phyloP scores from a whole-genome alignment of 2,329 filamentous ascomycete species.

The Cryphonectria parasitica region DNA sequence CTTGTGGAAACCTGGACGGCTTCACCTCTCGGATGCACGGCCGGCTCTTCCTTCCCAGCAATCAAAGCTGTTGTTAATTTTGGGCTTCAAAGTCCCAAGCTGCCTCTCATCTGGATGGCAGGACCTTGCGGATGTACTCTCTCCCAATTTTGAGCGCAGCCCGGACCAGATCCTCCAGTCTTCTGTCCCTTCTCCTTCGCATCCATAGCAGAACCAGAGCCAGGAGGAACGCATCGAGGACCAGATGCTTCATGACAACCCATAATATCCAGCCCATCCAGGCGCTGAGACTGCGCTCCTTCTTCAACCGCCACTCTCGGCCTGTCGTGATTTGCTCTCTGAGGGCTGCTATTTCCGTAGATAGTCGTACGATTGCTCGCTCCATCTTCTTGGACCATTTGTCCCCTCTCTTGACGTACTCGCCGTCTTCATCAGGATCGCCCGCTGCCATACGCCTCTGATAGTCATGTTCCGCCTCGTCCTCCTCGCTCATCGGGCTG shows the following conservation, averaged over 20 bases:
- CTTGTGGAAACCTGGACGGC: not conserved
- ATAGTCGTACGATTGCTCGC: conserved; percentile 83
- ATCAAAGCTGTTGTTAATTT: not conserved
- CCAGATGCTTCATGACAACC: conserved; percentile 71
- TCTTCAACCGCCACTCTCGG: conserved; percentile 70
- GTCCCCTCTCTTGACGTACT: conserved; percentile 48
- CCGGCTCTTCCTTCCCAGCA: not conserved
- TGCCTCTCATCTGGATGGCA: conserved; percentile 57
- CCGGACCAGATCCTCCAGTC: conserved; percentile 74
- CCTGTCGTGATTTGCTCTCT: conserved; percentile 86
- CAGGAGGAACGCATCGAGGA: conserved; percentile 71
- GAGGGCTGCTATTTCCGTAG: conserved; percentile 87
- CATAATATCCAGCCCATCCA: conserved; percentile 76
- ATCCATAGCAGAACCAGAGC: conserved; percentile 72
- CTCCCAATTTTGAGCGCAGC: conserved; percentile 61
- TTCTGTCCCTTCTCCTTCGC: conserved; percentile 69
- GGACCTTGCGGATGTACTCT: conserved; percentile 62
- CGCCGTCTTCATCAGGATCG: conserved; percentile 43
- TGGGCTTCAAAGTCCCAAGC: not conserved
- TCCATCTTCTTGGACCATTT: conserved; percentile 85
- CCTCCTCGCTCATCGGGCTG: conserved; percentile 84
- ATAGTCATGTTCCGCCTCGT: conserved; percentile 65
- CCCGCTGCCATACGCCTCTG: conserved; percentile 48
- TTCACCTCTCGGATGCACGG: not conserved
- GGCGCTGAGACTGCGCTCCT: conserved; percentile 64